Evolutionary conservation across 257 asterid species (phyloP), one percentile per base, ranked within the genome.

Genomic region (Ligustrum vulgare): DNA sequence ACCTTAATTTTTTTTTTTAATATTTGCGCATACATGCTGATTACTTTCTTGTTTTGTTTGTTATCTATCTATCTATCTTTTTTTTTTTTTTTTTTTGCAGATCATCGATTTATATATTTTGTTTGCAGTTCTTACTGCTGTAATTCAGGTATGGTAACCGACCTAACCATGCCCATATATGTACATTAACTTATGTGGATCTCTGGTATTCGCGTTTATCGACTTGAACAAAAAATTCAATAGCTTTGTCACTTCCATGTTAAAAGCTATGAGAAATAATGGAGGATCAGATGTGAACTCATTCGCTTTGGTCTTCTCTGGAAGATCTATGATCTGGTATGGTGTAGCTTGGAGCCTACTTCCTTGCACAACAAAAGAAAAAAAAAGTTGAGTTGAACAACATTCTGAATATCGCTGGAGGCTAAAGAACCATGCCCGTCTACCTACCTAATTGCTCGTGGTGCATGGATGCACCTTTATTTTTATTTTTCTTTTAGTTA

Each of bases 81-180:
- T 28, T 28, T 28, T 28, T 28, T 28, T 28, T 28, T 28, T 56
- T 6, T 56, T 3, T 25, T 75, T 71, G 63, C 91, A 93, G 97
- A 89, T 93, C 87, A 93, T 91, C 72, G 98, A 93, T 83, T 80
- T 91, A 37, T 91, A 91, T 82, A 81, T 88, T 71, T 75, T 91
- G 39, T 93, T 93, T 70, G 96, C 94, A 0, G 75, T 87, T 36
- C 28, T 56, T 80, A 91, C 94, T 67, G 98, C 98, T 75, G 69
- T 91, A 45, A 81, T 91, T 83, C 96, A 93, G 93, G 98, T 92
- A 73, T 28, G 39, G 34, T 28, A 2, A 36, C 64, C n/a, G 64
- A 66, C 60, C 75, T 72, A 22, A n/a, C 7, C 64, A 22, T 56
- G 28, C 64, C 63, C 1, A 72, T 39, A 12, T 51, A n/a, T 2